Evolutionary conservation across 148 eudicot genomes (phyloP), one percentile per base, ranked within the genome.

Genomic region (Oxyria digyna): DNA sequence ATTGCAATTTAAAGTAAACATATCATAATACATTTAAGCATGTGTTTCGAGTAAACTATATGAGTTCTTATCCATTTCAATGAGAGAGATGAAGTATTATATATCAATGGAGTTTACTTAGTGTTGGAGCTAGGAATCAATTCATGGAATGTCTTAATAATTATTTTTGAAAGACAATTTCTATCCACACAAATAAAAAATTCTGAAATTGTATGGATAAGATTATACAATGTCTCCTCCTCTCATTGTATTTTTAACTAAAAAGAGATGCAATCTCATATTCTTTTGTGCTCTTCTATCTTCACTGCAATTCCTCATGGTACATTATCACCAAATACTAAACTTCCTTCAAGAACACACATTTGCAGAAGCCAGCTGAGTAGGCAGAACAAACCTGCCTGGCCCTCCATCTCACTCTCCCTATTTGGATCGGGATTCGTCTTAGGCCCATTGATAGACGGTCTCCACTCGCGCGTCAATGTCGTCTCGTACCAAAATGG

Each of bases 381-480:
- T 65, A 75, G 77, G 62, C 76, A 70, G 69, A 54, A 20, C 31
- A 67, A 57, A 17, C 75, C 67, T 4, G 38, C 69, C 32, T 80
- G 86, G 91, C 83, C 81, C 45, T 7, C 72, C 0, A 40, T 84
- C 10, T 74, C 91, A 26, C 74, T 81, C 14, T 65, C 85, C 10
- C 87, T 88, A 0, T 87, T 86, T 24, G 88, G 83, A 48, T 75
- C 87, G 2, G 97, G 97, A 40, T 86, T 88, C 71, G 13, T 88
- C 63, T 62, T 88, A 41, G 97, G 96, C 24, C 87, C 97, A 31
- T 76, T 91, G 7, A 49, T 91, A 6, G 90, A 91, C 49, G 96
- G 97, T 33, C 79, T 88, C 57, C 97, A 88, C 72, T 91, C 97
- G 0, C 70, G 88, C 31, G 97, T 91, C 4, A 69, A 85, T 71